These are phyloP conservation scores for Castanea mollissima DNA, from an alignment of 306 rosid species.

Conservation along the genomic window DNA sequence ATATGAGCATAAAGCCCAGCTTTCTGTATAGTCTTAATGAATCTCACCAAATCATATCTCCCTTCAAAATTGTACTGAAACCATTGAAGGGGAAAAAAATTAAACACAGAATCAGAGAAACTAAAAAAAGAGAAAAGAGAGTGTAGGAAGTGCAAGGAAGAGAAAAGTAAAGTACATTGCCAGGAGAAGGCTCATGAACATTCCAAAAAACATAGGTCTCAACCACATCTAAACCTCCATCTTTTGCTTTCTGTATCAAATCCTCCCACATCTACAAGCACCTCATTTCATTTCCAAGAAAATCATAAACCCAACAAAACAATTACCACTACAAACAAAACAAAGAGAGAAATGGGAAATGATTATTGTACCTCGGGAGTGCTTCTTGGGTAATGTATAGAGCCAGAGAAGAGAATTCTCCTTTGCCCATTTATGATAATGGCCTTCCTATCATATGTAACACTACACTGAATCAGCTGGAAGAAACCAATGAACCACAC, in stretches of 20 bases:
- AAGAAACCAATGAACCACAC: conserved; percentile 38
- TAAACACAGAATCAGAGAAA: conserved; percentile 10
- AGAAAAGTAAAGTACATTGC: conserved; percentile 60
- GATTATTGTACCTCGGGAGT: conserved; percentile 77
- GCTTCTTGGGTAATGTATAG: conserved; percentile 98
- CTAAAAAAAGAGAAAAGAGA: not conserved
- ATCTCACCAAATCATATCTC: conserved; percentile 85
- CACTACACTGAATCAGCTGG: conserved; percentile 54
- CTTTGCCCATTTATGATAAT: conserved; percentile 88
- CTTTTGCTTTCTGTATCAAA: conserved; percentile 93
- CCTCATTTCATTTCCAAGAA: conserved; percentile 3
- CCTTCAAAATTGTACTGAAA: conserved; percentile 94
- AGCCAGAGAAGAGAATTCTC: conserved; percentile 92
- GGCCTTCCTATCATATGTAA: conserved; percentile 88
- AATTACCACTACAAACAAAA: not conserved
- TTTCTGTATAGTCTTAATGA: conserved; percentile 77
- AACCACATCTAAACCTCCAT: conserved; percentile 88
- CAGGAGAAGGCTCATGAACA: conserved; percentile 92
- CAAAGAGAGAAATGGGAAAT: not conserved
- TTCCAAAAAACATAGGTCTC: conserved; percentile 98
- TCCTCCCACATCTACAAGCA: conserved; percentile 90
- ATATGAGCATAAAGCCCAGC: conserved; percentile 93
- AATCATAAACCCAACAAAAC: conserved; percentile 8
- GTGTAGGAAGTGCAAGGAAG: not conserved
- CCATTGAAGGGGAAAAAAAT: conserved; percentile 9